These are phyloP conservation scores for Umbelopsis ramanniana DNA, from an alignment of 192 early-diverging fungal genomes.

Conservation along the genomic window DNA sequence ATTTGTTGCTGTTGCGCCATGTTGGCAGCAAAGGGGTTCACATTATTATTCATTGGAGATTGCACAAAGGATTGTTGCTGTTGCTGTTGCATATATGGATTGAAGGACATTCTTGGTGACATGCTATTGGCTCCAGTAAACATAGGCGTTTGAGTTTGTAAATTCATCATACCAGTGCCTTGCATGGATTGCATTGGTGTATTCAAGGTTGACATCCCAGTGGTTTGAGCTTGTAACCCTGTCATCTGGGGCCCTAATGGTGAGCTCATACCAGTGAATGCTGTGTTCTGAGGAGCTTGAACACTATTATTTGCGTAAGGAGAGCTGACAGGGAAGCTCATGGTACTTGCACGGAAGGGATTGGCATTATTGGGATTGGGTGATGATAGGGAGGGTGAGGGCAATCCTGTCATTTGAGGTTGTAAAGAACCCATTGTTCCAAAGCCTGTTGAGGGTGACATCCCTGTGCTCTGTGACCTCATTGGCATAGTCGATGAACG, in stretches of 20 bases:
- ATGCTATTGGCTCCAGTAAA: neutral
- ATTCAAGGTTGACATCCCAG: neutral
- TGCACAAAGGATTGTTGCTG: neutral
- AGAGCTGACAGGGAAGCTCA: constrained; percentile 10
- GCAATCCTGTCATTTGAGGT: constrained; percentile 7
- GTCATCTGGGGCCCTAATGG: constrained; percentile 1
- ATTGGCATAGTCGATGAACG: constrained; percentile 13
- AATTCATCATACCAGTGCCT: neutral
- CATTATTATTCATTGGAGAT: neutral
- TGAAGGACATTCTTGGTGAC: constrained; percentile 15
- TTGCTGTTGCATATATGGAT: neutral
- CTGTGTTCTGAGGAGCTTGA: neutral
- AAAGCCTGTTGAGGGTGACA: neutral
- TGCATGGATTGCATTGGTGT: constrained; percentile 1
- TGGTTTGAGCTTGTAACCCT: neutral
- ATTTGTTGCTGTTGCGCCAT: constrained; percentile 7
- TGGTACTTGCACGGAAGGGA: constrained; percentile 30
- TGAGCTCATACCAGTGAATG: constrained; percentile 10
- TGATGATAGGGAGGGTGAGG: constrained; percentile 17
- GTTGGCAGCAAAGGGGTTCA: constrained; percentile 1
- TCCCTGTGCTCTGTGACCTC: neutral
- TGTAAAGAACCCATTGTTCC: constrained; percentile 1
- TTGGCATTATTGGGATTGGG: constrained; percentile 26
- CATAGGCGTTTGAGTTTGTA: neutral
- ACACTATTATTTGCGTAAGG: constrained; percentile 1